These are phyloP conservation scores for Cryptococcus neoformans DNA, from an alignment of 1,284 basidiomycete species.

Conservation along the genomic window DNA sequence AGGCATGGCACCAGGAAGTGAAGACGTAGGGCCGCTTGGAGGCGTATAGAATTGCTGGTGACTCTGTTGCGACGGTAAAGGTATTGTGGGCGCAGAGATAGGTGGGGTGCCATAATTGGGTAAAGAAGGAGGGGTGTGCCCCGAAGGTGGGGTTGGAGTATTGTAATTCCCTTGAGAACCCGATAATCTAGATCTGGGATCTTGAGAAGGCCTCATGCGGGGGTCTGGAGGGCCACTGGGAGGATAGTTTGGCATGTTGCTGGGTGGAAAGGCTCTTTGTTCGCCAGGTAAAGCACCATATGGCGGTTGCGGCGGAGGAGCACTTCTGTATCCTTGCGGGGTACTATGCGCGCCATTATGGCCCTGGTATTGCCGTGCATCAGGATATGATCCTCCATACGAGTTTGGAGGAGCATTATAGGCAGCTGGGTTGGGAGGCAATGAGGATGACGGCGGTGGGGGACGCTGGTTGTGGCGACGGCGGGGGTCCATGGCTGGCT, in stretches of 20 bases:
- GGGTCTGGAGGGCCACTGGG: slow-evolving; percentile 2
- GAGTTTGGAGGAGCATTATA: slow-evolving; percentile 2
- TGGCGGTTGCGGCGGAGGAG: not conserved
- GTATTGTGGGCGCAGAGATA: not conserved
- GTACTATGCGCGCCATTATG: not conserved
- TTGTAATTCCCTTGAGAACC: not conserved
- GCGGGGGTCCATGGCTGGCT: slow-evolving; percentile 20
- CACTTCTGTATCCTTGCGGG: not conserved
- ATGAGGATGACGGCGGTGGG: slow-evolving; percentile 1
- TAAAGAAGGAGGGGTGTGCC: slow-evolving; percentile 6
- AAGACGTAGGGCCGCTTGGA: too few relatives aligned
- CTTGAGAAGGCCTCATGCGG: slow-evolving; percentile 13
- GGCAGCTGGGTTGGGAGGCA: slow-evolving; percentile 1
- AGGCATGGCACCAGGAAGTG: too few relatives aligned
- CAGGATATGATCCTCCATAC: not conserved
- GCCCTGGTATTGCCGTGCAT: not conserved
- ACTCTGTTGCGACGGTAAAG: slow-evolving; percentile 4
- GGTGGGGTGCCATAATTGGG: not conserved
- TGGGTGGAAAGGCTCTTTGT: slow-evolving; percentile 6
- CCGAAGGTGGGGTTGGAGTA: not conserved
- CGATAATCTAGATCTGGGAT: slow-evolving; percentile 15
- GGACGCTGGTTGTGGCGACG: slow-evolving; percentile 13
- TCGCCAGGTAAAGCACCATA: slow-evolving; percentile 1
- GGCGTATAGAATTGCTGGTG: not conserved
- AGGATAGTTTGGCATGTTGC: not conserved